Base-by-base conservation (phyloP, 2,329 filamentous ascomycete genomes). In the Monilinia fructigena region DNA sequence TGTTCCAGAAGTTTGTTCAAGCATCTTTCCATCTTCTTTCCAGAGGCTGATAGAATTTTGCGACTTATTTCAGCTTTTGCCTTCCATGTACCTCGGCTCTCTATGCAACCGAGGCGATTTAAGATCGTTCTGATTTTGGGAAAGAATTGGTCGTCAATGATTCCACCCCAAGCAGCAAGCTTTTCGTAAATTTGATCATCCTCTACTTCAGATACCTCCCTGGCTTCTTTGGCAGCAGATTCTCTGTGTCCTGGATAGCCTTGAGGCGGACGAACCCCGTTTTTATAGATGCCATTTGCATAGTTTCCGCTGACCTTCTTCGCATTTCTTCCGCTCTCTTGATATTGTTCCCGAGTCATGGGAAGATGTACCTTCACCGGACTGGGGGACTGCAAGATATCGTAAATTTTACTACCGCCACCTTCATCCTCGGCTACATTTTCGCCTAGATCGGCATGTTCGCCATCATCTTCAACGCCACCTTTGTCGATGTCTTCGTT, bases 261-360 rank as follows among this genome's bases (percentile, higher is more conserved):
- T 3, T 28, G 26, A 35, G 42, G 23, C 28, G 2, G n/a, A 50
- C 18, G 42, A 26, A 3, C 23, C 20, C 12, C 23, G 1, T 38
- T 48, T 4, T 7, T 50, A 38, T 38, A 42, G 20, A 11, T 23
- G 35, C 28, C 28, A 38, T 35, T 50, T 48, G 56, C 56, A 50
- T 60, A 42, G 28, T 60, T 60, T 31, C 45, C 48, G 16, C 56
- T 50, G 28, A 50, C 35, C n/a, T 3, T 35, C 45, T 42, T 60
- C 45, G 56, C 42, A 26, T 11, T 12, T 14, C 5, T 16, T 0
- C 42, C 56, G 20, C 12, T 60, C n/a, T 48, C 3, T 18, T 23
- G 4, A 16, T 48, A 45, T 23, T 50, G 20, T 50, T 23, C 45
- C 2, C 56, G 28, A 35, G 45, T 48, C n/a, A 16, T 31, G 8